Conservation (phyloP, 257 asterid genomes). For the Lycium barbarum region DNA sequence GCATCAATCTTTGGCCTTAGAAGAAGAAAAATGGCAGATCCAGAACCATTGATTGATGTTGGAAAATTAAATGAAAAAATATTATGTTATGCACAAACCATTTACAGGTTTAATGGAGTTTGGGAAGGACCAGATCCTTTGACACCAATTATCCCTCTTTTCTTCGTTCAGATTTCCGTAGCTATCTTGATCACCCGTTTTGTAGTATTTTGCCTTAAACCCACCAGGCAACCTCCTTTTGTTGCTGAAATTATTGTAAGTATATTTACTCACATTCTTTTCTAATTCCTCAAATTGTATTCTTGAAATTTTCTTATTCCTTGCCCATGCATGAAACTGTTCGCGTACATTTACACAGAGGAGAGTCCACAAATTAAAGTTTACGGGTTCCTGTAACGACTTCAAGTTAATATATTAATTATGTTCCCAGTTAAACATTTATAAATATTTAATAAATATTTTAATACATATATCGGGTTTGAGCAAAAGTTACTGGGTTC, state of each 20-base stretch:
- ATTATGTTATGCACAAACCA: conserved; percentile 70
- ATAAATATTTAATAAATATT: no score
- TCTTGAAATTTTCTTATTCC: not conserved
- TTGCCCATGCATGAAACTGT: not conserved
- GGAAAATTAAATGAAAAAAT: conserved; percentile 49
- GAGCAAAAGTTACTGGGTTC: no score
- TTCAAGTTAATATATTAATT: no score
- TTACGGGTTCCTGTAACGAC: no score
- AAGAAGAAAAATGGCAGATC: not conserved
- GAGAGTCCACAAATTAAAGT: no score
- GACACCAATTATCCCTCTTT: conserved; percentile 85
- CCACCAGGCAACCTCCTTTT: conserved; percentile 78
- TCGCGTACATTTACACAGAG: no score
- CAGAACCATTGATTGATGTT: conserved; percentile 35
- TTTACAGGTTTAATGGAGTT: conserved; percentile 84
- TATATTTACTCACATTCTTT: not conserved
- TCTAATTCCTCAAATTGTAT: not conserved
- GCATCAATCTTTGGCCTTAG: conserved; percentile 15
- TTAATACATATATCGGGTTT: no score
- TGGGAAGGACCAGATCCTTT: conserved; percentile 98
- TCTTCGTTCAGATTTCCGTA: conserved; percentile 69
- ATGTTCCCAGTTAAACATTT: no score
- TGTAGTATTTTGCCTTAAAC: conserved; percentile 51
- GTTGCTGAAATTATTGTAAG: conserved; percentile 80
- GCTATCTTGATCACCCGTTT: conserved; percentile 63